These are phyloP conservation scores for Scytalidium lignicola DNA, from an alignment of 2,329 filamentous ascomycete species.

Conservation along the genomic window DNA sequence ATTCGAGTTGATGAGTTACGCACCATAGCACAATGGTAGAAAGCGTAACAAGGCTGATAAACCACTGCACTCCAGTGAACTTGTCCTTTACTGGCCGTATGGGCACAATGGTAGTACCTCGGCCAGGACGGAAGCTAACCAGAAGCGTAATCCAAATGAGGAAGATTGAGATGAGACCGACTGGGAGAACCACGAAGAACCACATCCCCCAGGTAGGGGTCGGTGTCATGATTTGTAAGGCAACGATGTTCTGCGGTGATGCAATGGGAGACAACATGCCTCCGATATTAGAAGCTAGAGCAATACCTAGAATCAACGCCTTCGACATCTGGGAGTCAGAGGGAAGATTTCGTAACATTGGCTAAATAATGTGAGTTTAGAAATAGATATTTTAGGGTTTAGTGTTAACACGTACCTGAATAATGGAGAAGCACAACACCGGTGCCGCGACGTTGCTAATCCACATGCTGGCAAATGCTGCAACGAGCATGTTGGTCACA, in stretches of 20 bases:
- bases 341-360: constrained; percentile 88
- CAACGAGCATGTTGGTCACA: constrained; percentile 97
- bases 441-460: constrained; percentile 98
- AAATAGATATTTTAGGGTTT: constrained; percentile 10
- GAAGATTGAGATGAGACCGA: constrained; percentile 82
- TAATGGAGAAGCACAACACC: constrained; percentile 95
- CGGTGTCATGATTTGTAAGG: constrained; percentile 90
- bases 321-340: constrained; percentile 91
- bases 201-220: constrained; percentile 89
- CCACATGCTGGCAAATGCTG: constrained; percentile 97
- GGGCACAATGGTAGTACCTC: constrained; percentile 82
- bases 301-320: constrained; percentile 90
- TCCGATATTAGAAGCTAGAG: constrained; percentile 89
- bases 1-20: constrained; percentile 80
- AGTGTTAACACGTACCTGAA: constrained; percentile 81
- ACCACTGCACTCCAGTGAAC: constrained; percentile 87
- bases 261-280: constrained; percentile 96
- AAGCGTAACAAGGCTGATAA: constrained; percentile 79
- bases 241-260: constrained; percentile 95
- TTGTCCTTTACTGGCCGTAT: constrained; percentile 85
- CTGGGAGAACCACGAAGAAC: constrained; percentile 94
- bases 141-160: constrained; percentile 87
- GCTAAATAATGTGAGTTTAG: constrained; percentile 41
- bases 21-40: constrained; percentile 90
- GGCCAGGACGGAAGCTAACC: constrained; percentile 77